A percentile compares a stretch with the other conserved stretches of the same genome.
These are phyloP conservation scores for Madurella fahalii DNA, from an alignment of 2,329 filamentous ascomycete genomes.

Conservation along the genomic window DNA sequence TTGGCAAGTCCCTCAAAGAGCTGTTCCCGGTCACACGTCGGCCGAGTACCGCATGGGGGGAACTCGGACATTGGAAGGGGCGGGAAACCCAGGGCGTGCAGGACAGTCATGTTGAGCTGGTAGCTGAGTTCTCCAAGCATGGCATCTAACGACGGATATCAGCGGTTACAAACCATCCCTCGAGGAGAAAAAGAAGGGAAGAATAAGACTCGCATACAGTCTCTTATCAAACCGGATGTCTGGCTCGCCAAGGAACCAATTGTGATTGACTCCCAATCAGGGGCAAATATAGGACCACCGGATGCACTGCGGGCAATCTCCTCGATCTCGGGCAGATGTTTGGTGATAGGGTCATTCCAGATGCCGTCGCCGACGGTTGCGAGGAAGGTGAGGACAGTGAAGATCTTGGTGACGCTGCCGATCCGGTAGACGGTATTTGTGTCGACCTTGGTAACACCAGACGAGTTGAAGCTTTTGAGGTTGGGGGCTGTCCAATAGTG, in stretches of 20 bases:
- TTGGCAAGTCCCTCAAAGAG: constrained; percentile 12
- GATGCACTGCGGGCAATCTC: constrained; percentile 18
- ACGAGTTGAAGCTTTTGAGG: constrained; percentile 27
- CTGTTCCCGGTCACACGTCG: constrained; percentile 30
- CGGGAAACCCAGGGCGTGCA: constrained; percentile 29
- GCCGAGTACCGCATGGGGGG: constrained; percentile 31
- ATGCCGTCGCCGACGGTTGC: constrained; percentile 32
- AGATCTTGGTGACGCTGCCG: constrained; percentile 37
- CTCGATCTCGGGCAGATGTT: constrained; percentile 37
- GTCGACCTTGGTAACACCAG: constrained; percentile 33
- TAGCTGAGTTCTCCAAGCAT: constrained; percentile 26
- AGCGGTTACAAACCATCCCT: neutral
- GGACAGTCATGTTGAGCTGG: constrained; percentile 16
- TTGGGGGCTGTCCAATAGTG: constrained; percentile 31
- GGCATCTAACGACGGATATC: constrained; percentile 21
- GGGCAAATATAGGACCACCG: constrained; percentile 11
- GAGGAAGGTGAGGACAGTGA: constrained; percentile 35
- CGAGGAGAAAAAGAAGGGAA: neutral
- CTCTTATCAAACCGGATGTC: constrained; percentile 33
- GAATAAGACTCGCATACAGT: constrained; percentile 25
- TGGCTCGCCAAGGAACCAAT: constrained; percentile 24
- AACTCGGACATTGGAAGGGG: constrained; percentile 24
- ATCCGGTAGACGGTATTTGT: constrained; percentile 38
- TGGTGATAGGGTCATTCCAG: constrained; percentile 37
- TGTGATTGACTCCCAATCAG: constrained; percentile 24